Conservation (phyloP, 1,284 basidiomycete genomes). For the Lentinula novae-zelandiae region DNA sequence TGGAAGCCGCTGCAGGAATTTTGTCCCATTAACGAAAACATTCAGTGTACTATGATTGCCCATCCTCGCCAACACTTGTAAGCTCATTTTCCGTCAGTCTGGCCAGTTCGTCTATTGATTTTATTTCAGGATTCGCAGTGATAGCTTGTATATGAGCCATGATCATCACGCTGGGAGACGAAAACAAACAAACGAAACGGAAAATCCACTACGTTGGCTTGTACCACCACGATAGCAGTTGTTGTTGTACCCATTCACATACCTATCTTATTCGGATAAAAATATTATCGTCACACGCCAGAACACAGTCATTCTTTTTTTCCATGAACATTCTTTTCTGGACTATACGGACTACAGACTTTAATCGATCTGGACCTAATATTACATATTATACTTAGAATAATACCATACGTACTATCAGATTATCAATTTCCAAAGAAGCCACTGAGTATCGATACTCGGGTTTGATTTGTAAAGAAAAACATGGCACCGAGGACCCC, state of each 20-base stretch:
- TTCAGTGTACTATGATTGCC: background rate
- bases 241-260: constrained; percentile 2
- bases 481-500: background rate
- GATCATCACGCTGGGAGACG: background rate
- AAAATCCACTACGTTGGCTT: background rate
- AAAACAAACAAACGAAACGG: background rate
- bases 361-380: background rate
- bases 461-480: background rate
- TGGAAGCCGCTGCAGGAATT: constrained; percentile 35
- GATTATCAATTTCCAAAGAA: background rate
- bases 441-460: background rate
- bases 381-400: background rate
- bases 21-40: background rate
- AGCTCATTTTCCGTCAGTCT: background rate
- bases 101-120: background rate
- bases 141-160: background rate
- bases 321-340: background rate
- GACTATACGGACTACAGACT: background rate
- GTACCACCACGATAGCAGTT: constrained; percentile 4
- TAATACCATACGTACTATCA: background rate
- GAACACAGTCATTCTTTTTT: background rate
- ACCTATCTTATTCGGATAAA: background rate
- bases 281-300: background rate
- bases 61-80: background rate
- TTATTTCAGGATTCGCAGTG: background rate